These are phyloP conservation scores for Aspergillus nanangensis DNA, from an alignment of 495 filamentous ascomycete species.

Conservation along the genomic window DNA sequence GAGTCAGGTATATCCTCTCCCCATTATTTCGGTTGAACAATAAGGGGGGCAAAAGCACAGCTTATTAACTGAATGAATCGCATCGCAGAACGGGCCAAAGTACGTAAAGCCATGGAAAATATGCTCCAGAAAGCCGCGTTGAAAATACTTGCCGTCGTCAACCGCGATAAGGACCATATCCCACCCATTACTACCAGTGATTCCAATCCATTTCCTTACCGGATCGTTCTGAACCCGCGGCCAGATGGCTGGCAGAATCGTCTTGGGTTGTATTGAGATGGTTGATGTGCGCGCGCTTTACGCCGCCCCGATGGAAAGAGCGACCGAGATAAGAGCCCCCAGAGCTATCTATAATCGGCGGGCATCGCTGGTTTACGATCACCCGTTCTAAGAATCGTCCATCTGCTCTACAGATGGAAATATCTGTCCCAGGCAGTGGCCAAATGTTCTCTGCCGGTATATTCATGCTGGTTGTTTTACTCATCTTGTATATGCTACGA, in stretches of 20 bases:
- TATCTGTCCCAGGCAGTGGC: no score
- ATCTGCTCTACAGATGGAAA: no score
- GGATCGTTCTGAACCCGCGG: conserved; percentile 80
- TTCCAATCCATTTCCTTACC: conserved; percentile 90
- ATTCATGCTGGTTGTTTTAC: no score
- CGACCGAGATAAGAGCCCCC: not conserved
- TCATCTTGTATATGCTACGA: no score
- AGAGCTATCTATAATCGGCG: not conserved
- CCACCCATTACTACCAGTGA: conserved; percentile 94
- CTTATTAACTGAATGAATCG: not conserved
- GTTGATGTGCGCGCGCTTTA: no score
- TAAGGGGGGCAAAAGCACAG: no score
- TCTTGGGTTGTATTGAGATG: conserved; percentile 66
- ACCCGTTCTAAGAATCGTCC: no score
- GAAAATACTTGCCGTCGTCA: conserved; percentile 82
- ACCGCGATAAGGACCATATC: conserved; percentile 90
- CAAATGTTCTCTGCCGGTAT: no score
- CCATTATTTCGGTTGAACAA: no score
- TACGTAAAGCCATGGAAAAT: conserved; percentile 80
- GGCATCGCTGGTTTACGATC: not conserved
- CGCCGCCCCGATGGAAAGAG: no score
- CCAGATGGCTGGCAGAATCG: conserved; percentile 74
- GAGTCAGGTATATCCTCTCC: conserved; percentile 63
- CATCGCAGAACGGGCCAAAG: conserved; percentile 77
- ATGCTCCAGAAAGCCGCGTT: conserved; percentile 79